A percentile compares a stretch with the other conserved stretches of the same genome.
phyloP scores from a whole-genome alignment of 805 yeast species.

The Spathaspora girioi region DNA sequence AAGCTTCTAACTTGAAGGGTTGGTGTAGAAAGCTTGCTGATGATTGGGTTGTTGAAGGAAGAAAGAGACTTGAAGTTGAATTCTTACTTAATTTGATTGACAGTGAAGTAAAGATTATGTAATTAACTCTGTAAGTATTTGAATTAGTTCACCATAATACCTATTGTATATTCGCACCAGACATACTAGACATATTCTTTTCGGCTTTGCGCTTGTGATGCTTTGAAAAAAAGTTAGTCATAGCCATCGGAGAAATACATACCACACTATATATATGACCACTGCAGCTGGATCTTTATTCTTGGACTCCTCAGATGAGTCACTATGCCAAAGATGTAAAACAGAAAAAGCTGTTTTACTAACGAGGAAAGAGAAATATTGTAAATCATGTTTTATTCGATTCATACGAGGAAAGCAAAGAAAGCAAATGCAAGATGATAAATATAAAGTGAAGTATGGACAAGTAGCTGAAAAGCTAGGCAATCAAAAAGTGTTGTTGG shows the following conservation, averaged over 20 bases:
- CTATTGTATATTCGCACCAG: background rate
- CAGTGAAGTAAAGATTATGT: constrained; percentile 50
- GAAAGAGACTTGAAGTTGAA: constrained; percentile 86
- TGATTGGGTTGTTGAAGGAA: constrained; percentile 88
- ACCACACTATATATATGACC: background rate
- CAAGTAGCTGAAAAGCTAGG: constrained; percentile 28
- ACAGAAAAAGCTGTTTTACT: constrained; percentile 35
- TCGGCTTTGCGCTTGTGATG: background rate
- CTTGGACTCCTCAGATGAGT: background rate
- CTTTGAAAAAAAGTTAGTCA: background rate
- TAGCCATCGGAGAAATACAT: background rate
- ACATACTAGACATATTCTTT: too few relatives aligned
- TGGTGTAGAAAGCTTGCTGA: constrained; percentile 88
- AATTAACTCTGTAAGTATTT: constrained; percentile 14
- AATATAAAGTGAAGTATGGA: constrained; percentile 67
- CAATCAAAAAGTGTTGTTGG: constrained; percentile 48
- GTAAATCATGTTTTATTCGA: constrained; percentile 62
- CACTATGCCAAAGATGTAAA: constrained; percentile 50
- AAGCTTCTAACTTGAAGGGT: constrained; percentile 83
- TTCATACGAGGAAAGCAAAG: constrained; percentile 79
- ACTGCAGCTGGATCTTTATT: background rate
- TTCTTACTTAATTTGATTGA: constrained; percentile 69
- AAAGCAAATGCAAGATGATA: constrained; percentile 69
- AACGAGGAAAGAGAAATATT: constrained; percentile 64
- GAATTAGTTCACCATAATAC: background rate